Base-by-base conservation (phyloP, 2,329 filamentous ascomycete species). In the Emmonsiellopsis sp. region DNA sequence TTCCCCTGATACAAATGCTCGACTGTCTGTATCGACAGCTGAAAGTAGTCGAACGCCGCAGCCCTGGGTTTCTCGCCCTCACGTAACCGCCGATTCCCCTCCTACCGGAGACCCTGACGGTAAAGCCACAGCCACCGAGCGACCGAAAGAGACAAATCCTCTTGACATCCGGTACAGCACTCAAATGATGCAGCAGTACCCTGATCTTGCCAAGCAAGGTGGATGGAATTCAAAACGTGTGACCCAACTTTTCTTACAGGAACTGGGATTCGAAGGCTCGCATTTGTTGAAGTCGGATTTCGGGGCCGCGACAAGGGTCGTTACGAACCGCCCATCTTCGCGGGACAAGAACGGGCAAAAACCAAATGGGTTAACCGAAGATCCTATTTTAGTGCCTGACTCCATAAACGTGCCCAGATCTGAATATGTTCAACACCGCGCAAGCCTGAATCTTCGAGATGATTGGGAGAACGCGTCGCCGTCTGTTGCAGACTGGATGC, bases 201-300 rank as follows among this genome's bases (percentile, higher is more conserved):
- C 78, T 11, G 74, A 75, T 50, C 64, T 82, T 51, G 77, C 76
- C n/a, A 74, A 75, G 57, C 71, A 78, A 55, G 74, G 74, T 7
- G 72, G 75, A 35, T 81, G 78, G 75, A 76, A 78, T 50, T 76
- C 77, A 1, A 77, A 76, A 53, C 76, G 77, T 54, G 76, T 78
- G 2, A 78, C 76, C 2, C 76, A 79, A 55, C 70, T 79, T n/a
- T 81, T 79, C 62, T 64, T 82, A 5, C 73, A 79, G 54, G 71
- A 78, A 55, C 62, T 78, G 55, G 62, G 63, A 43, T 60, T 62
- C 10, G 61, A 64, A 13, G 60, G 56, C 20, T 51, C 59, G 56
- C 54, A 62, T 53, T 37, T 57, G 16, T 53, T 56, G 35, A 49
- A 49, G 13, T 49, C 46, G 3, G 46, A 49, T 38, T 49, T 49